Percentiles rank a stretch among this genome's conserved stretches.
Evolutionary conservation across 2,329 filamentous ascomycete species (phyloP).

Genomic region (Akanthomyces muscarius): DNA sequence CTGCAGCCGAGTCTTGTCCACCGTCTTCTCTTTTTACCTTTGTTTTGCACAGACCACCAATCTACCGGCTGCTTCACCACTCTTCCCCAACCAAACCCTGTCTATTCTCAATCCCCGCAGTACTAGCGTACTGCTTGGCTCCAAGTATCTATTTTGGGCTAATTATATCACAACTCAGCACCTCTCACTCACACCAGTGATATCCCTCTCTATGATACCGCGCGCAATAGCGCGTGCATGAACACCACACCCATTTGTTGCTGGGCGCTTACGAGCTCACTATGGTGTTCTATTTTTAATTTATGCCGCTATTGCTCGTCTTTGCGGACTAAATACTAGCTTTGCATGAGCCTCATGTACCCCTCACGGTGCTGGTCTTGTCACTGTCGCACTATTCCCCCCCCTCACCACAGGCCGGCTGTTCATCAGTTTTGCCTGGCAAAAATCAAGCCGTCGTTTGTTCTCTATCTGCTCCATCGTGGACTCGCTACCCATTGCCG

Average conservation of each 20-base stretch:
- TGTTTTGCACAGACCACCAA: conserved; percentile 6
- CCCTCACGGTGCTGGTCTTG: neutral
- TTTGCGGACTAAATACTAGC: conserved; percentile 19
- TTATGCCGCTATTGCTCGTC: conserved; percentile 26
- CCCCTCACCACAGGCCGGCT: neutral
- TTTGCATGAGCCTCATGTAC: neutral
- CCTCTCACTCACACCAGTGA: neutral
- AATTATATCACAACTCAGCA: neutral
- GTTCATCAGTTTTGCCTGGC: neutral
- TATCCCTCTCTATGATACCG: neutral
- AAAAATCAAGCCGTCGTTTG: neutral
- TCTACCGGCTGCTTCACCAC: neutral
- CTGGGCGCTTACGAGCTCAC: conserved; percentile 20
- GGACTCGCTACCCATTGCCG: neutral
- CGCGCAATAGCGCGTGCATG: neutral
- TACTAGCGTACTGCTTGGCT: neutral
- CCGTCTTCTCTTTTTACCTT: neutral
- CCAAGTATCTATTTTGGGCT: conserved; percentile 13
- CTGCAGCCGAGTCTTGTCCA: neutral
- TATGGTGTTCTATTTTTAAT: conserved; percentile 33
- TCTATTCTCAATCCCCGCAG: neutral
- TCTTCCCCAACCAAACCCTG: neutral
- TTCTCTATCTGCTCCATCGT: too few relatives aligned
- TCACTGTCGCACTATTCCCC: neutral
- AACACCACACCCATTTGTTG: neutral